Evolutionary conservation across 148 eudicot genomes (phyloP), one percentile per base, ranked within the genome.

Genomic region (Silene uniflora): DNA sequence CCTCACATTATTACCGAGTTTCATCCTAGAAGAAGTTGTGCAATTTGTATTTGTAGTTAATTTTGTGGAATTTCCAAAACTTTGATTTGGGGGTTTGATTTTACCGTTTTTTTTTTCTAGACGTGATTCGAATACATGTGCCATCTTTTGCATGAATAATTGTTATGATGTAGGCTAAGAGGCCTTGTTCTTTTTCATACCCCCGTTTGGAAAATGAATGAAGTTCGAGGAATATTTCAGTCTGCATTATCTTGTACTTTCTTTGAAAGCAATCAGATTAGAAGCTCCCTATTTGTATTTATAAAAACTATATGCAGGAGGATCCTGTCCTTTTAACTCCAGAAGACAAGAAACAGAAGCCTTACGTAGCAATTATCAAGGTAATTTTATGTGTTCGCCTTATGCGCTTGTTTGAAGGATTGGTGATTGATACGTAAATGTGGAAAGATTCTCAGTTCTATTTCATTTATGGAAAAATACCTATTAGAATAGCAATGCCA

Each of bases 301-400:
- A 0, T 49, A 3, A 64, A 54, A 29, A 46, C 73, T 60, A 62
- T 73, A 69, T 86, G 83, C 82, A 95, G 98, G 98, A 95, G 82
- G 99, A 95, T 85, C 87, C 99, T 73, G 98, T 95, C 74, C 91
- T 95, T 67, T 78, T 92, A 78, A 87, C 87, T 77, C 97, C 99
- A 2, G 99, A 95, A 76, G 90, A 81, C 69, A 61, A 67, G 75
- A 83, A 81, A 55, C 93, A 91, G 76, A 92, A 95, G 88, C 99
- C 99, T 27, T 95, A 91, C 78, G 99, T 95, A 22, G 99, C 99
- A 61, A 90, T 95, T 47, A 92, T 95, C 18, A 95, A 95, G 97
- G 99, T 95, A 74, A 63, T 71, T 27, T 62, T 18, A 25, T 25
- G 73, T 52, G 21, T 16, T 71, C 12, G 25, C 54, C 22, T 52